Percentiles rank a stretch among this genome's conserved stretches.
Conservation (phyloP, 2,329 filamentous ascomycete genomes). For the Clarireedia sp. region DNA sequence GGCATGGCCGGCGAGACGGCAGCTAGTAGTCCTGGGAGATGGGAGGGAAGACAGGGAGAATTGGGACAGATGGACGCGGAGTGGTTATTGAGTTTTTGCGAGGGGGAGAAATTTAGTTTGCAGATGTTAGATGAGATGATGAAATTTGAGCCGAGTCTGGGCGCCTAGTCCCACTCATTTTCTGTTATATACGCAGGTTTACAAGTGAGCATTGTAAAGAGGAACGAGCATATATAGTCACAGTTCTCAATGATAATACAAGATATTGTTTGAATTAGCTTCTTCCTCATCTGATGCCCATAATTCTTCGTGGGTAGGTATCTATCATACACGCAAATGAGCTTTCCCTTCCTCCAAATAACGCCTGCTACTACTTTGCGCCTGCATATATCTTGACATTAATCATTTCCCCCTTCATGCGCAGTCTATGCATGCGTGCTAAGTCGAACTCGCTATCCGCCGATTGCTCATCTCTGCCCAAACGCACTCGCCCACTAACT, state of each 20-base stretch:
- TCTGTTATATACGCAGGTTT: no score
- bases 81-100: conserved; percentile 21
- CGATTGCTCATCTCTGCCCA: background rate
- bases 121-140: conserved; percentile 22
- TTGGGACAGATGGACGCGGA: conserved; percentile 24
- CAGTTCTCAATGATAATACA: no score
- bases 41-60: conserved; percentile 21
- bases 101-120: conserved; percentile 19
- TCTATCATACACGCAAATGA: background rate
- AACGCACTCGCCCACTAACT: background rate
- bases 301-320: background rate
- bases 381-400: background rate
- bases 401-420: background rate
- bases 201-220: no score
- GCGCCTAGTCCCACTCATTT: conserved; percentile 7
- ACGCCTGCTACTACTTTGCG: background rate
- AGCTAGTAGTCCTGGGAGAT: conserved; percentile 12
- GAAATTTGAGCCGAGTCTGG: conserved; percentile 21
- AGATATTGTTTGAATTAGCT: no score
- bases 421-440: background rate
- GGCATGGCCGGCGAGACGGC: conserved; percentile 1
- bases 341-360: background rate
- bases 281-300: background rate
- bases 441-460: background rate
- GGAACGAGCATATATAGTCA: no score